Percentiles rank a stretch among this genome's conserved stretches.
phyloP scores from a whole-genome alignment of 768 basidiomycete species.

The Lactarius psammicola region DNA sequence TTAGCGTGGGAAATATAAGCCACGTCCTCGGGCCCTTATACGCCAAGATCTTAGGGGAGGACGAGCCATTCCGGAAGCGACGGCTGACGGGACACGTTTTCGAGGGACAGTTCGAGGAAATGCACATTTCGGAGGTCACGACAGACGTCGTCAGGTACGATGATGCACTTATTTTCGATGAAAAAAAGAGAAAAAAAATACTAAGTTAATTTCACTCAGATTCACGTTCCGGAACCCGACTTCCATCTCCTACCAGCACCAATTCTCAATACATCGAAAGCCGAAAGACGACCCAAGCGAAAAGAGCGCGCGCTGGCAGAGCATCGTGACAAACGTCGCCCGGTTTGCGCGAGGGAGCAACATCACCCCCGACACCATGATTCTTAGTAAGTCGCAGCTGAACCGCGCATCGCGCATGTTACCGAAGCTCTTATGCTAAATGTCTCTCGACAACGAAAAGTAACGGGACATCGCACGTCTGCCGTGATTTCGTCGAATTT shows the following conservation, averaged over 20 bases:
- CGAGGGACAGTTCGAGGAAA: slow-evolving; percentile 18
- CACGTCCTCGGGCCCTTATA: slow-evolving; percentile 8
- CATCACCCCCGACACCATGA: slow-evolving; percentile 13
- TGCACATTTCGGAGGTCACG: slow-evolving; percentile 5
- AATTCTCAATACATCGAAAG: slow-evolving; percentile 20
- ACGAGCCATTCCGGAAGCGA: slow-evolving; percentile 15
- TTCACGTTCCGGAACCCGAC: slow-evolving; percentile 15
- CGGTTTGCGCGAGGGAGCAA: not conserved
- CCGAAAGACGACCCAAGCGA: slow-evolving; percentile 14
- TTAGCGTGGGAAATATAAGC: slow-evolving; percentile 5
- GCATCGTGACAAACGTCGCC: slow-evolving; percentile 6
- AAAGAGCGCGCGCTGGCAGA: slow-evolving; percentile 15
- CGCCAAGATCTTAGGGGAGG: slow-evolving; percentile 15
- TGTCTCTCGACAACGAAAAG: not conserved
- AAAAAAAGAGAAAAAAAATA: too few species aligned
- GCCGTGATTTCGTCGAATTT: slow-evolving; percentile 9
- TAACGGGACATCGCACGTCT: slow-evolving; percentile 20
- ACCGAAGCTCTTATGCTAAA: not conserved
- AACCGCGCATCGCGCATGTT: not conserved
- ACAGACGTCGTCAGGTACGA: slow-evolving; percentile 12
- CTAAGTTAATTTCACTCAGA: not conserved
- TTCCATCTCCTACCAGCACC: slow-evolving; percentile 7
- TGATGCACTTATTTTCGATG: not conserved
- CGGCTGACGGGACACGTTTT: slow-evolving; percentile 16
- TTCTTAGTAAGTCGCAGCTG: slow-evolving; percentile 13